These are phyloP conservation scores for Tylopilus rubrobrunneus DNA, from an alignment of 768 basidiomycete genomes.

Conservation along the genomic window DNA sequence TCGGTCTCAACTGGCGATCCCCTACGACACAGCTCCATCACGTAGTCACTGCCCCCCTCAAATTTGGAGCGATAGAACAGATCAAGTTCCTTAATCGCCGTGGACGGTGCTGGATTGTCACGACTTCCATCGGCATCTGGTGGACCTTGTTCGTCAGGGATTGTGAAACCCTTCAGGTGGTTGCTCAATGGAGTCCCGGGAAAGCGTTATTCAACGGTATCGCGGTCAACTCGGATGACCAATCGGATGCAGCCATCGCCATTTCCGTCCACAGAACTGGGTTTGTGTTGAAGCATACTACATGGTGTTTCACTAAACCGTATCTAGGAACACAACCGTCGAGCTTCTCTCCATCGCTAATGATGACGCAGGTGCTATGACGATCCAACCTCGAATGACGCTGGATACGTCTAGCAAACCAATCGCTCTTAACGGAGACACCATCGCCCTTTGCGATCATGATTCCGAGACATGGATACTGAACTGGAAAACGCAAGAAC, in stretches of 20 bases:
- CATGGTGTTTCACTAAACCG: conserved; percentile 11
- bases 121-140: conserved; percentile 61
- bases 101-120: conserved; percentile 43
- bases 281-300: conserved; percentile 34
- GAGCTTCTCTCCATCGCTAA: conserved; percentile 28
- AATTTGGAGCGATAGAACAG: conserved; percentile 45
- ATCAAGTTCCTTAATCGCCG: conserved; percentile 50
- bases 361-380: conserved; percentile 7
- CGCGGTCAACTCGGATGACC: conserved; percentile 43
- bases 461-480: conserved; percentile 46
- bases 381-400: conserved; percentile 31
- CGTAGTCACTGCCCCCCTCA: conserved; percentile 23
- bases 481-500: conserved; percentile 49
- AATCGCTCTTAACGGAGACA: conserved; percentile 45
- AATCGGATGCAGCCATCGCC: conserved; percentile 47
- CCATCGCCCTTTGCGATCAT: conserved; percentile 55
- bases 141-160: conserved; percentile 55
- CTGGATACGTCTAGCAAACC: conserved; percentile 44
- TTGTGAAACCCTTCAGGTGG: conserved; percentile 24
- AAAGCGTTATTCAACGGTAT: conserved; percentile 52
- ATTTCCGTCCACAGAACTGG: conserved; percentile 44
- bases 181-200: conserved; percentile 51
- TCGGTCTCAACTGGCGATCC: conserved; percentile 51
- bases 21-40: conserved; percentile 12
- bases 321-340: conserved; percentile 18